A percentile compares a stretch with the other conserved stretches of the same genome.
phyloP scores from a whole-genome alignment of 352 stramenopile genomes.

The Globisporangium ultimum region DNA sequence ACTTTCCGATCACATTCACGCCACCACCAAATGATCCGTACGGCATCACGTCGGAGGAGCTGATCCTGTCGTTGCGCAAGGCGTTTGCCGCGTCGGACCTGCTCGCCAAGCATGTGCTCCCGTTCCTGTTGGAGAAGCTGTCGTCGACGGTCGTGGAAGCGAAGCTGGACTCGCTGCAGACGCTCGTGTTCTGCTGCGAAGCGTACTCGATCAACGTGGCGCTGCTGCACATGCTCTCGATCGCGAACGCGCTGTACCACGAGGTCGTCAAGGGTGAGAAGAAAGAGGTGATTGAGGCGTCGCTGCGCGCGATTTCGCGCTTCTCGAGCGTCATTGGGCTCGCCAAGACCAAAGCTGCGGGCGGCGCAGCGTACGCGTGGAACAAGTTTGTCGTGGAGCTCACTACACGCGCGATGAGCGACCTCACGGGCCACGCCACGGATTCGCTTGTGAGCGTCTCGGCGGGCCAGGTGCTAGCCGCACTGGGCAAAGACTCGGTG shows the following conservation, averaged over 20 bases:
- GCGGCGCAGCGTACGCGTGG: conserved; percentile 72
- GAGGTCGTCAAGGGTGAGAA: conserved; percentile 84
- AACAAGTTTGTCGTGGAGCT: conserved; percentile 84
- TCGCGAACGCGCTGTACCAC: conserved; percentile 72
- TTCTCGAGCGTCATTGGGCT: conserved; percentile 62
- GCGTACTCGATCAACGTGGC: conserved; percentile 77
- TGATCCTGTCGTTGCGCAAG: conserved; percentile 73
- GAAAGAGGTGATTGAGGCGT: conserved; percentile 69
- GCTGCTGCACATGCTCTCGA: conserved; percentile 62
- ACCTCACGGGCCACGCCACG: conserved; percentile 65
- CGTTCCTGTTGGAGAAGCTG: conserved; percentile 88
- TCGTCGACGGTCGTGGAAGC: conserved; percentile 69
- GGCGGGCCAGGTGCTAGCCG: conserved; percentile 62
- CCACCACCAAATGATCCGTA: conserved; percentile 89
- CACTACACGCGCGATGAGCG: conserved; percentile 54
- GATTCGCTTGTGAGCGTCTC: conserved; percentile 82
- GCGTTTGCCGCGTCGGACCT: conserved; percentile 79
- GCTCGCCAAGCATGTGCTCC: conserved; percentile 75
- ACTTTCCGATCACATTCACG: conserved; percentile 92
- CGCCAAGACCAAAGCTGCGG: conserved; percentile 48
- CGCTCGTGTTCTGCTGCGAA: conserved; percentile 79
- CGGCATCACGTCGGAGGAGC: conserved; percentile 86
- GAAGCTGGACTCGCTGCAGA: conserved; percentile 80
- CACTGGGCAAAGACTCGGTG: conserved; percentile 62
- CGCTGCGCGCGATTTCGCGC: conserved; percentile 56